Percentiles rank a stretch among this genome's conserved stretches.
These are phyloP conservation scores for Ambrosia trifida DNA, from an alignment of 129 eudicot genomes.

Conservation along the genomic window DNA sequence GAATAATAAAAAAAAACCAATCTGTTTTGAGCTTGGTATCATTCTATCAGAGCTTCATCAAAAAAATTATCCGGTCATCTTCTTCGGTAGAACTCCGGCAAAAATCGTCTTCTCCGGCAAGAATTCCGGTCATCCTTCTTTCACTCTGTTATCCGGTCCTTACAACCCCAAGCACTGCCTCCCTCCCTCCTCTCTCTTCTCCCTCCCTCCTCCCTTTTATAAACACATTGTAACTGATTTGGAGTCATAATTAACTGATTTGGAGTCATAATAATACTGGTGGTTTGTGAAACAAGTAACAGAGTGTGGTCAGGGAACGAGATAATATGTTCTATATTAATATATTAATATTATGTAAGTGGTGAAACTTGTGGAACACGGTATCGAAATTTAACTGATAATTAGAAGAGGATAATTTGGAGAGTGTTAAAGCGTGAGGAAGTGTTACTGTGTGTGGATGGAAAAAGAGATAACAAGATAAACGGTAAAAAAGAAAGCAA, in stretches of 20 bases:
- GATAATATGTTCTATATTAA: slow-evolving; percentile 56
- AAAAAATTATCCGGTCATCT: no score
- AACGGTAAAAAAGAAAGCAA: slow-evolving; percentile 42
- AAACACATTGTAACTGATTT: slow-evolving; percentile 57
- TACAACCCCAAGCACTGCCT: no score
- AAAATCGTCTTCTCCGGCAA: no score
- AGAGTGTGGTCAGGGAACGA: slow-evolving; percentile 77
- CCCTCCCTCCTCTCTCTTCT: no score
- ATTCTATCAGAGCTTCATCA: no score
- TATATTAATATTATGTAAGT: neutral
- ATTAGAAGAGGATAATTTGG: slow-evolving; percentile 50
- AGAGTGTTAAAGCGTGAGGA: slow-evolving; percentile 46
- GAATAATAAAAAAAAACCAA: no score
- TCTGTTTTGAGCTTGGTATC: no score
- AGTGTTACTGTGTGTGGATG: slow-evolving; percentile 38
- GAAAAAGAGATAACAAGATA: slow-evolving; percentile 42
- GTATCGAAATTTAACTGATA: slow-evolving; percentile 27
- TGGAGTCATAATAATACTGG: neutral
- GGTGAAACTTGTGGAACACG: slow-evolving; percentile 2
- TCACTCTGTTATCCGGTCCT: no score
- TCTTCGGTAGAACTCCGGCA: no score
- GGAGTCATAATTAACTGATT: no score
- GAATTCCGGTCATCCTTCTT: no score
- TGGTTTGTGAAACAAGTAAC: slow-evolving; percentile 38
- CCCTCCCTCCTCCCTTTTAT: no score